Base-by-base conservation (phyloP, 2,329 filamentous ascomycete species). In the Penicillium palitans region DNA sequence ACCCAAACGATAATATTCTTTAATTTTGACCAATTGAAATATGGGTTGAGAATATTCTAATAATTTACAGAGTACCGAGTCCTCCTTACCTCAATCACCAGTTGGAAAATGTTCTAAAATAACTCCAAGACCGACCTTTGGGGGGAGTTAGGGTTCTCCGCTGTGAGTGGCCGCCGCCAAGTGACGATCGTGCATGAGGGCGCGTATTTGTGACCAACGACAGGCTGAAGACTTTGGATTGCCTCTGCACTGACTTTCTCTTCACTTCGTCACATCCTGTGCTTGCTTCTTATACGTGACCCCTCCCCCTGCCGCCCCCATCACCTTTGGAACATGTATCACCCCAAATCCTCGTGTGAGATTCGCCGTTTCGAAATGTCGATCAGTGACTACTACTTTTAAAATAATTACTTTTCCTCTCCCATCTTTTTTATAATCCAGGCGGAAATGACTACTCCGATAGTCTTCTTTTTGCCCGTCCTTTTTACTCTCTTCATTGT, bases 401-500 rank as follows among this genome's bases (percentile, higher is more conserved):
- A 52, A 65, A 58, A 52, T 60, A 3, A 45, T 45, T n/a, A 10
- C 40, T 48, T 37, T 33, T 37, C n/a, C 42, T 45, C 21, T 31
- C 33, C 48, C 53, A 12, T 53, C 45, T 59, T 47, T 61, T 31
- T 57, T 60, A 52, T 59, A 48, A 59, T 50, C 54, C 52, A 57
- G 52, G 55, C 53, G 59, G 65, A 56, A 53, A 68, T 68, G 66
- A 54, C 41, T 66, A 29, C 42, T n/a, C 57, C 55, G 48, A 53
- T 57, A 33, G 39, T 49, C 53, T 60, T 86, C 70, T 80, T 84
- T 68, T 80, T 80, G 63, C 78, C 77, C 62, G 84, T 84, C 48
- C 82, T 86, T 35, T 29, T 61, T 85, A 85, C 42, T 85, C 47
- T 52, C 81, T 85, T 57, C 81, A 86, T 73, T 78, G 19, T 57